Evolutionary conservation across 2,329 filamentous ascomycete species (phyloP).

Genomic region (Penicillium sumatraense): DNA sequence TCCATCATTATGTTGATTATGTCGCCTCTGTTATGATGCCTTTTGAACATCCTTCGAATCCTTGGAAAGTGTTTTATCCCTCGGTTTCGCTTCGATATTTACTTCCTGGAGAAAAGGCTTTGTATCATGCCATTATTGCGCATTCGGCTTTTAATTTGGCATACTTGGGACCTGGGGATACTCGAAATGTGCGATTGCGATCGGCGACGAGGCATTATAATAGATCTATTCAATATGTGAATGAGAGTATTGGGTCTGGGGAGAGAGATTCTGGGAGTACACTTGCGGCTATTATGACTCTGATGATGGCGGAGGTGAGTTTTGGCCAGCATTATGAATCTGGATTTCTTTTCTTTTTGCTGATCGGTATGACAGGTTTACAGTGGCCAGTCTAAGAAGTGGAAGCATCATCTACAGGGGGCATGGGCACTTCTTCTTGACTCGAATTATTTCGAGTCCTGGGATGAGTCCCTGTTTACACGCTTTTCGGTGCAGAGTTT

Average conservation of each 20-base stretch:
- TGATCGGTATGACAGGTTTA: background rate
- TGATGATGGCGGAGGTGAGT: background rate
- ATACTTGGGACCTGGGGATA: background rate
- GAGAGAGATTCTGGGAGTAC: background rate
- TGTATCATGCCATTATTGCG: background rate
- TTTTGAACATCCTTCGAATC: background rate
- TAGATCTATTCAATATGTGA: background rate
- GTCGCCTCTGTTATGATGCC: background rate
- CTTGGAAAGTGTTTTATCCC: background rate
- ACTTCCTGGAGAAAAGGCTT: background rate
- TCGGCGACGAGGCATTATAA: background rate
- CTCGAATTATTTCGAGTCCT: background rate
- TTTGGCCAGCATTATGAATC: background rate
- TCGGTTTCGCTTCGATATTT: background rate
- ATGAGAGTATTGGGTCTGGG: background rate
- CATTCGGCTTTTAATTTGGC: background rate
- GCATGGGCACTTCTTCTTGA: background rate
- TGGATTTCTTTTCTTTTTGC: background rate
- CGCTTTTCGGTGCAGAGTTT: background rate
- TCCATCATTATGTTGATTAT: background rate
- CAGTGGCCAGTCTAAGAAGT: background rate
- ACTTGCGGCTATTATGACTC: background rate
- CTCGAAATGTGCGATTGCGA: background rate
- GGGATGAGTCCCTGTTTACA: background rate
- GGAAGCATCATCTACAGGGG: background rate